Conservation (phyloP, 192 early-diverging fungal species). For the Hyaloraphidium curvatum region DNA sequence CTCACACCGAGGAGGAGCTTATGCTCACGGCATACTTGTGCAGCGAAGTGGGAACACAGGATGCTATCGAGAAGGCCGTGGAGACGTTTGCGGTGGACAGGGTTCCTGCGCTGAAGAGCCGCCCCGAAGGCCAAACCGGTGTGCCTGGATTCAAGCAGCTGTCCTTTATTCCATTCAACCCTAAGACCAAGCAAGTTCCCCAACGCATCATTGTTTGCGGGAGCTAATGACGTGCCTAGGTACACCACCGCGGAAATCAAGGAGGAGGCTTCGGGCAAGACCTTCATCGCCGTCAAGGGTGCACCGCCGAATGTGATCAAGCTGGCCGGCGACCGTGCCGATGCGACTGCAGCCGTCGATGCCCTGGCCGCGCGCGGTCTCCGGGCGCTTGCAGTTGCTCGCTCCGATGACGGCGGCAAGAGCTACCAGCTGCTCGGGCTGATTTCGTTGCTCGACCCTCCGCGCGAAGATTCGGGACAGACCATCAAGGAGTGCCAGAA, state of each 20-base stretch:
- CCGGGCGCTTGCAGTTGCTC: constrained; percentile 56
- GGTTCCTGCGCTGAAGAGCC: too few species aligned
- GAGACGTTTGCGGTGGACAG: too few species aligned
- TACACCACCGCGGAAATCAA: too few species aligned
- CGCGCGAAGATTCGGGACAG: constrained; percentile 59
- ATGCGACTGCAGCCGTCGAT: constrained; percentile 34
- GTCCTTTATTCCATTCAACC: too few species aligned
- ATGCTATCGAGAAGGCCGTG: too few species aligned
- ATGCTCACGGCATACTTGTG: constrained; percentile 34
- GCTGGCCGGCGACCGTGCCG: constrained; percentile 28
- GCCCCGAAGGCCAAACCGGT: too few species aligned
- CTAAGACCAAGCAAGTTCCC: too few species aligned
- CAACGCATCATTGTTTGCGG: too few species aligned
- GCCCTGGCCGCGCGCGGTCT: constrained; percentile 45
- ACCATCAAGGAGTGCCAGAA: constrained; percentile 53
- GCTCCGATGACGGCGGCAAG: constrained; percentile 36
- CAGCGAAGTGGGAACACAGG: too few species aligned
- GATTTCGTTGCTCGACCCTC: constrained; percentile 57
- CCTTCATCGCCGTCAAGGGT: constrained; percentile 54
- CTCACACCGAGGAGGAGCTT: constrained; percentile 51
- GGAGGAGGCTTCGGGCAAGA: too few species aligned
- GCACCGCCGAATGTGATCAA: constrained; percentile 52
- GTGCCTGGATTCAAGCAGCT: too few species aligned
- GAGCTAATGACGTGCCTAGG: too few species aligned
- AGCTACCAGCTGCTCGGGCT: constrained; percentile 51